A percentile compares a stretch with the other conserved stretches of the same genome.
phyloP scores from a whole-genome alignment of 257 asterid genomes.

The Scutellaria baicalensis region DNA sequence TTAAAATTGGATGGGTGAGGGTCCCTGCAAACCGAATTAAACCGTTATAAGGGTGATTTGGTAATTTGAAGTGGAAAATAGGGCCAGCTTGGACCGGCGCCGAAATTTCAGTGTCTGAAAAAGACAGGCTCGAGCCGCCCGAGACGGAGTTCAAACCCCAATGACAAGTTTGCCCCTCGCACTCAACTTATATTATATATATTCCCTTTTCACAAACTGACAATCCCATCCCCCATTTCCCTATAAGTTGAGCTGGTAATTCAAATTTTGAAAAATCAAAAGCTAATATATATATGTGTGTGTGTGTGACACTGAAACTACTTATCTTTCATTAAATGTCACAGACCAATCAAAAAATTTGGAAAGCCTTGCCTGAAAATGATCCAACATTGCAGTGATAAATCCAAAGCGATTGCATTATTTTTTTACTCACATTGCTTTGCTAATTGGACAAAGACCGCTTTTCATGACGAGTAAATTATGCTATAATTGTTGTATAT shows the following conservation, averaged over 20 bases:
- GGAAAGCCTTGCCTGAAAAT: conserved; percentile 24
- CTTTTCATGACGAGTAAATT: neutral
- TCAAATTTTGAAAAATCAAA: conserved; percentile 34
- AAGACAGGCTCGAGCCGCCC: conserved; percentile 39
- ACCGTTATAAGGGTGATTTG: conserved; percentile 34
- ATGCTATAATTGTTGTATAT: neutral
- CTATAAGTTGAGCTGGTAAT: conserved; percentile 9
- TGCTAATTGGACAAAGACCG: neutral
- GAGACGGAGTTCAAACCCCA: conserved; percentile 39
- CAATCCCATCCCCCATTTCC: conserved; percentile 36
- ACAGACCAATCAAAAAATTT: conserved; percentile 14
- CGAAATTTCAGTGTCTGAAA: conserved; percentile 31
- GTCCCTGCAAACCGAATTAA: conserved; percentile 25
- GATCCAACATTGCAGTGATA: conserved; percentile 16
- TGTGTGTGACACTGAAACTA: neutral
- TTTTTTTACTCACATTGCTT: neutral
- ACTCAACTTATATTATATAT: conserved; percentile 15
- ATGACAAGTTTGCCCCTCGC: conserved; percentile 36
- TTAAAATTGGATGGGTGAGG: conserved; percentile 13
- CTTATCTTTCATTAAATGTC: conserved; percentile 13
- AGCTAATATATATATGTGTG: neutral
- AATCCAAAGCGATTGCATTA: neutral
- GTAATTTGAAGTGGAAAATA: conserved; percentile 12
- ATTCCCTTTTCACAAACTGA: conserved; percentile 28
- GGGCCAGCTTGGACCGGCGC: conserved; percentile 32